These are phyloP conservation scores for Daldinia sp. DNA, from an alignment of 2,329 filamentous ascomycete species.

Conservation along the genomic window DNA sequence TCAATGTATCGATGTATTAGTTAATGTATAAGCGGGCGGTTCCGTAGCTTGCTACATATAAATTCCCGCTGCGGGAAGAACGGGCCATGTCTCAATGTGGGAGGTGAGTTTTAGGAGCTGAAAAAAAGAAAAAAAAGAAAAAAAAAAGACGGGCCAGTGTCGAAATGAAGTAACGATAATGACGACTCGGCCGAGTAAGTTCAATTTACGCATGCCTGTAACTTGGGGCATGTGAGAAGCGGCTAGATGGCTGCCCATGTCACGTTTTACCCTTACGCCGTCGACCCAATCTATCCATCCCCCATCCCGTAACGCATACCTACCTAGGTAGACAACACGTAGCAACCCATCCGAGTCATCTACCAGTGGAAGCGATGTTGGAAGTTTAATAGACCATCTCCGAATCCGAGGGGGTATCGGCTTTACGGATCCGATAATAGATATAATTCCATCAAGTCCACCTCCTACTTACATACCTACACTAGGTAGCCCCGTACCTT, in stretches of 20 bases:
- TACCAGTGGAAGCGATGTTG: neutral
- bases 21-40: conserved; percentile 31
- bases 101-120: conserved; percentile 35
- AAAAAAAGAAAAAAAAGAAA: conserved; percentile 7
- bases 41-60: conserved; percentile 25
- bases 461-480: too few species aligned
- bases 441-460: too few species aligned
- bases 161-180: conserved; percentile 15
- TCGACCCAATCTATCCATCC: too few species aligned
- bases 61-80: conserved; percentile 32
- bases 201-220: conserved; percentile 5
- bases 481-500: neutral
- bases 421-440: neutral
- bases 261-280: conserved; percentile 8
- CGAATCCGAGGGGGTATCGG: neutral
- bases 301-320: too few species aligned
- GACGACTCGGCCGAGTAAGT: conserved; percentile 29
- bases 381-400: neutral
- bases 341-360: conserved; percentile 3
- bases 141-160: conserved; percentile 16
- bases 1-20: neutral
- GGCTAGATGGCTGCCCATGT: conserved; percentile 3
- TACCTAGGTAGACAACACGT: conserved; percentile 1
- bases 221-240: conserved; percentile 1
- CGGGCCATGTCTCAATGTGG: conserved; percentile 33